Conservation (phyloP, 2,329 filamentous ascomycete genomes). For the Penicillium sp. region DNA sequence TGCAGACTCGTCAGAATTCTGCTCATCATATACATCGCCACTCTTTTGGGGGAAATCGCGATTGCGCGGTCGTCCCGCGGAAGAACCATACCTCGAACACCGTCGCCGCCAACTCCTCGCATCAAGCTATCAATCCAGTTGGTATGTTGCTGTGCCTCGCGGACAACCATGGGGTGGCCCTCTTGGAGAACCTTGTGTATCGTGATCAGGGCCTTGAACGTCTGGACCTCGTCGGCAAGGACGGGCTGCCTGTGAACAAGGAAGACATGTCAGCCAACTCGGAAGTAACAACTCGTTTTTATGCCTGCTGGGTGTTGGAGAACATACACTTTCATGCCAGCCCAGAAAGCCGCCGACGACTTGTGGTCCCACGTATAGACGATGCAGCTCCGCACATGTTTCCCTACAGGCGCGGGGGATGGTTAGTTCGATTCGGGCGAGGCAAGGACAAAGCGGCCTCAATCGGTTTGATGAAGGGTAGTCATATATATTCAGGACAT, state of each 20-base stretch:
- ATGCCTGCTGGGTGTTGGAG: not conserved
- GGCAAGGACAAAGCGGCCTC: constrained; percentile 4
- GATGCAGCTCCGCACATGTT: constrained; percentile 97
- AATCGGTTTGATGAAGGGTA: constrained; percentile 5
- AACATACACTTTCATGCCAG: constrained; percentile 93
- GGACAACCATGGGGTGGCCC: constrained; percentile 82
- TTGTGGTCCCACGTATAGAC: constrained; percentile 99
- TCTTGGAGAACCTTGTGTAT: constrained; percentile 97
- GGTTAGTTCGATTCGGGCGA: constrained; percentile 4
- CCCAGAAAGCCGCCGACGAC: constrained; percentile 92
- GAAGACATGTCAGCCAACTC: constrained; percentile 11
- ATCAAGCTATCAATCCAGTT: constrained; percentile 92
- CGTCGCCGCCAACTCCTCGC: constrained; percentile 77
- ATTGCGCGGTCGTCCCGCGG: not conserved
- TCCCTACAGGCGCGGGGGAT: constrained; percentile 50
- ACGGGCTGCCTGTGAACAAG: constrained; percentile 73
- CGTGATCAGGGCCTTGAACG: constrained; percentile 96
- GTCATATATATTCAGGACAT: constrained; percentile 27
- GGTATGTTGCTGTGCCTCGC: constrained; percentile 84
- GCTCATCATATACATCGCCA: constrained; percentile 1
- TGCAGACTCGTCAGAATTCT: constrained; percentile 13
- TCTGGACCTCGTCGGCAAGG: constrained; percentile 95
- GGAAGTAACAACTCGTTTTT: not conserved
- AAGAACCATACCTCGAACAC: constrained; percentile 63
- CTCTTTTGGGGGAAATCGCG: not conserved